Conservation (phyloP, 2,329 filamentous ascomycete genomes). For the Phoma sp. region DNA sequence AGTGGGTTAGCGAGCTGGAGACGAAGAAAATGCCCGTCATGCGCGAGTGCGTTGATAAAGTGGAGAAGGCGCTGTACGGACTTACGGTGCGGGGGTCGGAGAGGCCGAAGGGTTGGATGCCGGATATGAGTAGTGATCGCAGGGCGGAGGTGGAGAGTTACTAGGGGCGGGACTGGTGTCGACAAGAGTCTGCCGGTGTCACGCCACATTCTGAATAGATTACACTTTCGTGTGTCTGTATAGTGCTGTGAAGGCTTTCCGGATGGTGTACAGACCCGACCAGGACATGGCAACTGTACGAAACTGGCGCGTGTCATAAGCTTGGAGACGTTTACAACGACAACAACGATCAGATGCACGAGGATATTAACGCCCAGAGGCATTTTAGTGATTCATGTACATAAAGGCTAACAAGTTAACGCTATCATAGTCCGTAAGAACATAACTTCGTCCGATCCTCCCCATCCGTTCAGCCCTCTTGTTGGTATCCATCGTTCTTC, state of each 20-base stretch:
- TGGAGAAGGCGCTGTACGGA: slow-evolving; percentile 88
- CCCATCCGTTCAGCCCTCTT: slow-evolving; percentile 5
- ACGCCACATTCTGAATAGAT: too few relatives aligned
- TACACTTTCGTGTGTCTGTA: background rate
- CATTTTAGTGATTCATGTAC: slow-evolving; percentile 29
- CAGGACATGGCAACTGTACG: background rate
- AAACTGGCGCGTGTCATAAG: background rate
- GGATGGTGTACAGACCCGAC: background rate
- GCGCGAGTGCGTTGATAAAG: slow-evolving; percentile 88
- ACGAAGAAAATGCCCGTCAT: slow-evolving; percentile 83
- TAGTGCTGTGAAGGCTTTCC: background rate
- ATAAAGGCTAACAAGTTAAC: slow-evolving; percentile 32
- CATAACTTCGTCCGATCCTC: slow-evolving; percentile 26
- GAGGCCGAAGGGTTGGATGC: slow-evolving; percentile 89
- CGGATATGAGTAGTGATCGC: slow-evolving; percentile 66
- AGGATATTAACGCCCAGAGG: background rate
- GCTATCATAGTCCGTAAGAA: slow-evolving; percentile 45
- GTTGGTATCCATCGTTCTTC: slow-evolving; percentile 10
- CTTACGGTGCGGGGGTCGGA: slow-evolving; percentile 87
- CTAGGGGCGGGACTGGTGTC: slow-evolving; percentile 13
- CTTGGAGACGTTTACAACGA: background rate
- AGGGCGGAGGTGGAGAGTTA: slow-evolving; percentile 52
- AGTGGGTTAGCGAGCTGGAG: slow-evolving; percentile 67
- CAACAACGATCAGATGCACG: background rate
- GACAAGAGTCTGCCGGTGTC: background rate